These are phyloP conservation scores for Verruconis gallopava DNA, from an alignment of 2,329 filamentous ascomycete species.

Conservation along the genomic window DNA sequence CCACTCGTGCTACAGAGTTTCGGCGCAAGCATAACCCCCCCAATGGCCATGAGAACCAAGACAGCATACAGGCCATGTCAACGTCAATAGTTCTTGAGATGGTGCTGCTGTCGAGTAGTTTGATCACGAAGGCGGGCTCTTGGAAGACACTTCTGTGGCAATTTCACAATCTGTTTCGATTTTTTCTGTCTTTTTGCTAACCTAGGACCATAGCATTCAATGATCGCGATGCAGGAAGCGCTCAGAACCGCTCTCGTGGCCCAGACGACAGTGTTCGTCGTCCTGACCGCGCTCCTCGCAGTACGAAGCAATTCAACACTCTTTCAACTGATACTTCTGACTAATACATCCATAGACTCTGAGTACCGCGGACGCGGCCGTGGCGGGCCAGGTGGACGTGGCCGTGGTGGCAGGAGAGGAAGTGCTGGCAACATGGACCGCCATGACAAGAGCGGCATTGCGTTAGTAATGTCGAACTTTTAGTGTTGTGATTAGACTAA, in stretches of 20 bases:
- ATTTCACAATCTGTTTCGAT: neutral
- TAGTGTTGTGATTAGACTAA: conserved; percentile 13
- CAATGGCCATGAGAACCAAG: too few species aligned
- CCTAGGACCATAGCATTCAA: conserved; percentile 56
- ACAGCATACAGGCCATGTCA: too few species aligned
- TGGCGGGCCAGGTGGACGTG: conserved; percentile 38
- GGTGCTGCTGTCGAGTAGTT: too few species aligned
- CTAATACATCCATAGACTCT: conserved; percentile 15
- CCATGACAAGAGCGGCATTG: conserved; percentile 47
- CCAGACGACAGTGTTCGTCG: conserved; percentile 53
- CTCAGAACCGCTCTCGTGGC: conserved; percentile 69
- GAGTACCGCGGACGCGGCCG: conserved; percentile 34
- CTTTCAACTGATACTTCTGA: conserved; percentile 8
- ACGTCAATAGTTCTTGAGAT: too few species aligned
- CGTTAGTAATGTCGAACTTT: conserved; percentile 31
- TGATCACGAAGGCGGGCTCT: too few species aligned
- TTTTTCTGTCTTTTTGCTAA: neutral
- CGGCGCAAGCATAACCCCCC: too few species aligned
- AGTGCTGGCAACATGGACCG: conserved; percentile 40
- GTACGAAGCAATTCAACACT: conserved; percentile 27
- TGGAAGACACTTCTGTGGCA: too few species aligned
- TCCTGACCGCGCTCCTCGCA: conserved; percentile 13
- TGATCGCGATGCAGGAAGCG: conserved; percentile 69
- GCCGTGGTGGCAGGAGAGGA: conserved; percentile 17
- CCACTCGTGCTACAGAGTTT: too few species aligned